phyloP scores from a whole-genome alignment of 140 eudicot species.

The Flaveria floridana region DNA sequence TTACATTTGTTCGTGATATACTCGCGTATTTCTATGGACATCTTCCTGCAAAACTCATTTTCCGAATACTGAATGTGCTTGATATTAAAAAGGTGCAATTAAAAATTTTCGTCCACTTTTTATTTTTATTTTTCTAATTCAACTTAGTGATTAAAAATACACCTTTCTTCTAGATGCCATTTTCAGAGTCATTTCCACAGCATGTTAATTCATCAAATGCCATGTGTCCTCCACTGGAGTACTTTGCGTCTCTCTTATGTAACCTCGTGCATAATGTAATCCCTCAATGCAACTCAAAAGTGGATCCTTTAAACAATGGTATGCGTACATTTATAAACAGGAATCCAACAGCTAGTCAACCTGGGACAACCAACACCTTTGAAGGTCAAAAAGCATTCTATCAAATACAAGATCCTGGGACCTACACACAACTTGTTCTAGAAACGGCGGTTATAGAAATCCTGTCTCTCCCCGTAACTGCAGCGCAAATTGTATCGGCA shows the following conservation, averaged over 20 bases:
- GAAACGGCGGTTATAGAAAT: constrained; percentile 91
- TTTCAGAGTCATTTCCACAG: constrained; percentile 87
- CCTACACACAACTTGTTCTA: constrained; percentile 76
- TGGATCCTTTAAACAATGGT: constrained; percentile 44
- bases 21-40: constrained; percentile 89
- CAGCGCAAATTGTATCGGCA: constrained; percentile 68
- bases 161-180: constrained; percentile 62
- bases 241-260: constrained; percentile 70
- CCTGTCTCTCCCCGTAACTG: constrained; percentile 72
- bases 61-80: constrained; percentile 70
- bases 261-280: constrained; percentile 74
- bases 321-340: constrained; percentile 35
- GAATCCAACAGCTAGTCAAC: constrained; percentile 49
- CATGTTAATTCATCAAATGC: constrained; percentile 66
- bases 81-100: constrained; percentile 66
- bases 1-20: constrained; percentile 91
- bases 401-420: constrained; percentile 92
- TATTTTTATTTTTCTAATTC: background rate
- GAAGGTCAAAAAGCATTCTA: constrained; percentile 89
- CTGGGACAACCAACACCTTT: constrained; percentile 54
- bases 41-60: constrained; percentile 80
- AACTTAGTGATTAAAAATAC: constrained; percentile 14
- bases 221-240: constrained; percentile 70
- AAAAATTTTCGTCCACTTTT: constrained; percentile 14
- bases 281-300: constrained; percentile 68